Evolutionary conservation across 352 stramenopile genomes (phyloP), one percentile per base, ranked within the genome.

Genomic region (Globisporangium emineosum): DNA sequence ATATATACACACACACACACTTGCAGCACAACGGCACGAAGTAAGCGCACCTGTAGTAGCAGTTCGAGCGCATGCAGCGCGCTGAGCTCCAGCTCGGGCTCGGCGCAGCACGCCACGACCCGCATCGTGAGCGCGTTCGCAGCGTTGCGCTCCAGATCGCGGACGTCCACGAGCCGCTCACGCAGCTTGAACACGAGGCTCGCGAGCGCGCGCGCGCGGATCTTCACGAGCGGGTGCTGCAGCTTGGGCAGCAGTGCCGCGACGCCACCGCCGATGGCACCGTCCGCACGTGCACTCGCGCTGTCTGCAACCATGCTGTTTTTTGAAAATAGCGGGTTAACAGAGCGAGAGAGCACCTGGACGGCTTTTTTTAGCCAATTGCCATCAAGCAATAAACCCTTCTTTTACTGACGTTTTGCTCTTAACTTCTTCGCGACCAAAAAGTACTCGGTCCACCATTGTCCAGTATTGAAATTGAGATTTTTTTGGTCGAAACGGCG

Each of bases 181-280:
- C 77, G 79, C 25, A 92, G 66, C 72, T 94, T 94, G 65, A 89
- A 85, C 5, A 79, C 60, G 30, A 92, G 69, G 57, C 69, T 87
- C 23, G 66, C 72, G 56, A 94, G 73, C 57, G 85, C 75, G 9
- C 83, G 78, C 5, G 65, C 68, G 25, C 79, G 83, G 58, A 94
- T 88, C 55, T 77, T 82, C 55, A 63, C 50, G 19, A 94, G 66
- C 61, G 81, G 73, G 54, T 94, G 81, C 37, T 71, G 70, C 50
- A 94, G 70, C 71, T 92, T 94, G 21, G 61, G 65, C 57, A 81
- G 71, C 45, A 89, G 68, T 57, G 74, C 62, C 58, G 70, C 60
- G 50, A 83, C 56, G 29, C 47, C 60, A 17, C n/a, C 60, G 58
- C 29, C 58, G 27, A 13, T 50, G 15, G 53, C 37, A 45, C 37